phyloP scores from a whole-genome alignment of 371 early-diverging fungal genomes.

The Saksenaea oblongispora region DNA sequence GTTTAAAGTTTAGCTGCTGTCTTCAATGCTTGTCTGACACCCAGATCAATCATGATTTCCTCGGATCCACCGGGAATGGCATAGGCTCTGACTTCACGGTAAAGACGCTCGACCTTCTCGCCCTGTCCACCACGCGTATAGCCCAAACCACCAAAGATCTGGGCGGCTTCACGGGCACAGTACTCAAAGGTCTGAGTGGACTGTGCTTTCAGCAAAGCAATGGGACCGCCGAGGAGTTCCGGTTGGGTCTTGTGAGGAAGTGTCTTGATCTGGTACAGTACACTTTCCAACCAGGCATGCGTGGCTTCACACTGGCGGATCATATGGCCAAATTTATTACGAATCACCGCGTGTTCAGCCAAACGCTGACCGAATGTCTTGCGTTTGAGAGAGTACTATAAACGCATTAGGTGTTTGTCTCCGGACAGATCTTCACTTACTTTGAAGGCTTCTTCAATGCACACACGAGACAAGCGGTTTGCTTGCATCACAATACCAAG shows the following conservation, averaged over 20 bases:
- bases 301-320: constrained; percentile 85
- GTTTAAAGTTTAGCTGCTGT: background rate
- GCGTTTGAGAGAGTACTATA: constrained; percentile 79
- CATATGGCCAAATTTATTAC: constrained; percentile 77
- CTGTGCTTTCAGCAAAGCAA: constrained; percentile 87
- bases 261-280: constrained; percentile 67
- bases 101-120: constrained; percentile 85
- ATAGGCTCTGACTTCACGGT: constrained; percentile 85
- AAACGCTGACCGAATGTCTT: constrained; percentile 86
- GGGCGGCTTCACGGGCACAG: constrained; percentile 88
- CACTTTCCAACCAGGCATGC: constrained; percentile 82
- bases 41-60: constrained; percentile 57
- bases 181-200: constrained; percentile 85
- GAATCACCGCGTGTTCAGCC: constrained; percentile 72
- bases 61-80: constrained; percentile 91
- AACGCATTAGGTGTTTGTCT: too few relatives aligned
- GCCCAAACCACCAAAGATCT: constrained; percentile 89
- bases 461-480: constrained; percentile 83
- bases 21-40: constrained; percentile 76
- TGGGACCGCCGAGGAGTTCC: constrained; percentile 80
- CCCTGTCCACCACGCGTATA: constrained; percentile 87
- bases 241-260: constrained; percentile 70
- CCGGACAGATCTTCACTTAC: too few relatives aligned
- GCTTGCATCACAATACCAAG: constrained; percentile 84
- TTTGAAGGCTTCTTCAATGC: constrained; percentile 83